Evolutionary conservation across 192 early-diverging fungal species (phyloP).

Genomic region (Linnemannia zychae): DNA sequence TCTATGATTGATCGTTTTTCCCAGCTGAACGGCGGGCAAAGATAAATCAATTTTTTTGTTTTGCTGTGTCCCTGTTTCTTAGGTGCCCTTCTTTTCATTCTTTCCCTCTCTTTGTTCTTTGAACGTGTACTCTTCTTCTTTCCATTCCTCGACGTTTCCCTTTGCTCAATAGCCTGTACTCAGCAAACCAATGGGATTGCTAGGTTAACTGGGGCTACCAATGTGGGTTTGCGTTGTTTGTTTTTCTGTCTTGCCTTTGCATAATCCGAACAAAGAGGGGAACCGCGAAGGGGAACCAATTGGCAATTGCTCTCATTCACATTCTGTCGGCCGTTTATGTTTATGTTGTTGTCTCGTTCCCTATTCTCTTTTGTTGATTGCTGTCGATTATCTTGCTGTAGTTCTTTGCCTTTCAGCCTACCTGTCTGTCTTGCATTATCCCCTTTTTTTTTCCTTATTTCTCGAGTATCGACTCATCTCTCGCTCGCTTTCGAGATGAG

Average conservation of each 20-base stretch:
- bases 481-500: not conserved
- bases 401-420: not conserved
- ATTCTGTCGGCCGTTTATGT: not conserved
- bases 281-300: not conserved
- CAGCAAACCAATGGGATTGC: not conserved
- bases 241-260: not conserved
- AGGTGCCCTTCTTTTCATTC: not conserved
- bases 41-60: not conserved
- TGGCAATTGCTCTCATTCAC: not conserved
- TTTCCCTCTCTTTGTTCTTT: too few relatives aligned
- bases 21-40: not conserved
- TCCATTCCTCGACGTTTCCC: not conserved
- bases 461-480: not conserved
- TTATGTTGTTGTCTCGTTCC: not conserved
- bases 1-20: not conserved
- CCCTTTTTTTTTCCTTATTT: not conserved
- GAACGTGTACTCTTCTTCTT: not conserved
- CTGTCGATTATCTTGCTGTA: not conserved
- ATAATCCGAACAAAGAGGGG: not conserved
- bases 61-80: not conserved
- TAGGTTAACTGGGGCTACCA: not conserved
- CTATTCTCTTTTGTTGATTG: not conserved
- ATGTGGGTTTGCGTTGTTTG: not conserved
- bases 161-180: not conserved
- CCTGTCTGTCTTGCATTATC: not conserved